These are phyloP conservation scores for Exserohilum rostratum DNA, from an alignment of 2,329 filamentous ascomycete genomes.

Conservation along the genomic window DNA sequence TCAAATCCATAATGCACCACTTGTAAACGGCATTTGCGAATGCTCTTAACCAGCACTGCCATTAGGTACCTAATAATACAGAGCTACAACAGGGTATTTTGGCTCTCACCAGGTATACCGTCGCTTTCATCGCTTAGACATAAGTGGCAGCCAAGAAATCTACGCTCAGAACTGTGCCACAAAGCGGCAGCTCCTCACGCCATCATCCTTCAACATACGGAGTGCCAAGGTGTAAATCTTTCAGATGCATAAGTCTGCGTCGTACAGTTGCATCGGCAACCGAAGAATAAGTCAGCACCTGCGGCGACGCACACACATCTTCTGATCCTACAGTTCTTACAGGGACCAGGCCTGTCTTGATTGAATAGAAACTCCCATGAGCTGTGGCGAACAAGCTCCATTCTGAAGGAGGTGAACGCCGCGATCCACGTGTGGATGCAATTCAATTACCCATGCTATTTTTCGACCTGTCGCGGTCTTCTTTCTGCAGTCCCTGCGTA, in stretches of 20 bases:
- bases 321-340: not conserved
- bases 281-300: not conserved
- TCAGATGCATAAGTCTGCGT: too few relatives aligned
- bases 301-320: not conserved
- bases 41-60: too few relatives aligned
- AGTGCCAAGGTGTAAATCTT: not conserved
- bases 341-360: not conserved
- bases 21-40: too few relatives aligned
- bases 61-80: not conserved
- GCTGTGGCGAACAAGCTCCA: not conserved
- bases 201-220: not conserved
- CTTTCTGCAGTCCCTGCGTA: not conserved
- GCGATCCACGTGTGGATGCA: not conserved
- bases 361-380: not conserved
- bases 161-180: not conserved
- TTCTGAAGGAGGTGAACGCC: not conserved
- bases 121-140: not conserved
- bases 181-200: not conserved
- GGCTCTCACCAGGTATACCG: too few relatives aligned
- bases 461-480: not conserved
- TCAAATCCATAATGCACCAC: too few relatives aligned
- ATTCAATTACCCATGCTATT: not conserved
- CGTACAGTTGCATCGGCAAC: not conserved
- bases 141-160: not conserved
- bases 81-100: not conserved